Percentiles rank a stretch among this genome's conserved stretches.
phyloP scores from a whole-genome alignment of 257 asterid genomes.

The Verbascum thapsus region DNA sequence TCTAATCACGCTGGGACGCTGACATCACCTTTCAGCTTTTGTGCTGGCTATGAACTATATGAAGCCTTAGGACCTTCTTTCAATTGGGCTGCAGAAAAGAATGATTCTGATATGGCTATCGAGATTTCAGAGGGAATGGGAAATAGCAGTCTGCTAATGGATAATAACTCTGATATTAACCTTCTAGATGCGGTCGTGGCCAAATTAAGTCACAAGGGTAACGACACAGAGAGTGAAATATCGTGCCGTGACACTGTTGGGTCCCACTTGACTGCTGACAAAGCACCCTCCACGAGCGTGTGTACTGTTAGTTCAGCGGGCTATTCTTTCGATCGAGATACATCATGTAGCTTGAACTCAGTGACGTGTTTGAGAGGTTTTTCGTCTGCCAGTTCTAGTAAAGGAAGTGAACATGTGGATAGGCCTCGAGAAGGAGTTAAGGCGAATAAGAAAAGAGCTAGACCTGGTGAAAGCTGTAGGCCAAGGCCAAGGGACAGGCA shows the following conservation, averaged over 20 bases:
- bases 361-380: slow-evolving; percentile 56
- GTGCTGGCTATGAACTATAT: slow-evolving; percentile 78
- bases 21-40: slow-evolving; percentile 55
- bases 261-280: slow-evolving; percentile 59
- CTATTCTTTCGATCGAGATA: slow-evolving; percentile 64
- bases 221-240: slow-evolving; percentile 41
- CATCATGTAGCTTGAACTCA: slow-evolving; percentile 70
- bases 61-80: slow-evolving; percentile 86
- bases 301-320: slow-evolving; percentile 67
- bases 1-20: slow-evolving; percentile 30
- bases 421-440: slow-evolving; percentile 56
- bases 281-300: slow-evolving; percentile 58
- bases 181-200: slow-evolving; percentile 96
- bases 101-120: slow-evolving; percentile 48
- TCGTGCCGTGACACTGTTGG: slow-evolving; percentile 47
- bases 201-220: slow-evolving; percentile 49
- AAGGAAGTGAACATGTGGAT: slow-evolving; percentile 67
- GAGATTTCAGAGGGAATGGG: slow-evolving; percentile 64
- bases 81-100: slow-evolving; percentile 48
- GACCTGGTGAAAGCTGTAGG: slow-evolving; percentile 92
- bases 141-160: slow-evolving; percentile 56
- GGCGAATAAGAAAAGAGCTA: slow-evolving; percentile 72
- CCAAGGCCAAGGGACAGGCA: slow-evolving; percentile 99
- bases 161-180: slow-evolving; percentile 53
- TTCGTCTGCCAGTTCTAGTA: slow-evolving; percentile 73